Base-by-base conservation (phyloP, 129 eudicot species). In the Arctium lappa region DNA sequence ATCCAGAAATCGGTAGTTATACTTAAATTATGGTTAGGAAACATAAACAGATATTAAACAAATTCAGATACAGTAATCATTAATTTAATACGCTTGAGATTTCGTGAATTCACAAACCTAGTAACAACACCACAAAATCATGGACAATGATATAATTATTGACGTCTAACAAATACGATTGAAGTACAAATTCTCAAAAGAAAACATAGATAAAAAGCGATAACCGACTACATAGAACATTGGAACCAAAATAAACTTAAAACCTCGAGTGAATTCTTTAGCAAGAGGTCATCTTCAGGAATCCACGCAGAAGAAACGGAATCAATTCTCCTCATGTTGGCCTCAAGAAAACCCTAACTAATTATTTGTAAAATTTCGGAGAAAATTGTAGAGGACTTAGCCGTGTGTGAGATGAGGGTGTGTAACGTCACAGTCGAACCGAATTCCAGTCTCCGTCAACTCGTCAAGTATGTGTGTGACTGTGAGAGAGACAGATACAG, bases 221-320 rank as follows among this genome's bases (percentile, higher is more conserved):
- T 73, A 29, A 18, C 33, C 33, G 18, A 18, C 16, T 31, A 13
- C n/a, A 48, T 16, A 12, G 11, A 22, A 2, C 18, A 53, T 53
- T 4, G 9, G 22, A 53, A 53, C 6, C 65, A 63, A 63, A 63
- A 63, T 22, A 18, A 63, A 63, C 8, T 31, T 15, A 30, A 50
- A 42, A 94, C 98, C 98, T 92, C 98, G 31, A 94, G 81, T 9
- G 98, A 87, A 72, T 89, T 91, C 86, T 89, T 94, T 81, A 94
- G 86, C 88, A 92, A 62, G 66, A 94, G 88, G 90, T 94, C 97
- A 60, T 94, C 98, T 77, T 89, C 94, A 34, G 97, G 93, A 39
- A 85, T 86, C 97, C 97, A 94, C 16, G 89, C 71, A 81, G 87
- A 42, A 56, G 96, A 46, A 48, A 79, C 78, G 44, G 91, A 81